A percentile compares a stretch with the other conserved stretches of the same genome.
Conservation (phyloP, 495 filamentous ascomycete genomes). For the Glutinoglossum americanum region DNA sequence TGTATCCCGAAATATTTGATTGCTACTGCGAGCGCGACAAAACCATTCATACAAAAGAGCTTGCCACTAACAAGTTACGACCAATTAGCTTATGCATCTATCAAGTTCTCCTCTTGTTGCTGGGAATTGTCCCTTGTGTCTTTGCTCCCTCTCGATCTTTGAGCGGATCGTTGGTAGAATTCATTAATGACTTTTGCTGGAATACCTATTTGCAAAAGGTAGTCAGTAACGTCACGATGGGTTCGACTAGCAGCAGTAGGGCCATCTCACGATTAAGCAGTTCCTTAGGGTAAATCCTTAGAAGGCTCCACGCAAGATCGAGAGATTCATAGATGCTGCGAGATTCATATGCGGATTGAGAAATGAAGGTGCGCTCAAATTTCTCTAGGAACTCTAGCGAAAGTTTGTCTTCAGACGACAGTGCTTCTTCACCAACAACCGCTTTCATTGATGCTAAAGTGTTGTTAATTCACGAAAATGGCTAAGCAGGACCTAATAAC, state of each 20-base stretch:
- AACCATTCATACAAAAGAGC: background rate
- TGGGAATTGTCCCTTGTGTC: background rate
- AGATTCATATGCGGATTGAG: slow-evolving; percentile 76
- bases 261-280: slow-evolving; percentile 56
- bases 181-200: slow-evolving; percentile 82
- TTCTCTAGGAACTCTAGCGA: slow-evolving; percentile 96
- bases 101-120: background rate
- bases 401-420: slow-evolving; percentile 89
- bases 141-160: slow-evolving; percentile 4
- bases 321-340: slow-evolving; percentile 79
- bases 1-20: background rate
- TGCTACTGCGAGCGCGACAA: background rate
- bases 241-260: background rate
- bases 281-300: slow-evolving; percentile 93
- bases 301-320: slow-evolving; percentile 85
- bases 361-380: slow-evolving; percentile 87
- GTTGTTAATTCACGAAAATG: background rate
- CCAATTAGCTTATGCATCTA: background rate
- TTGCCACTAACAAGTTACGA: background rate
- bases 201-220: slow-evolving; percentile 22
- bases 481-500: slow-evolving; percentile 3
- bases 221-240: background rate
- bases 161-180: slow-evolving; percentile 60
- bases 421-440: slow-evolving; percentile 92
- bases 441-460: slow-evolving; percentile 86